Evolutionary conservation across 169 alveolate species (phyloP), one percentile per base, ranked within the genome.

Genomic region (Nephromyces sp.): DNA sequence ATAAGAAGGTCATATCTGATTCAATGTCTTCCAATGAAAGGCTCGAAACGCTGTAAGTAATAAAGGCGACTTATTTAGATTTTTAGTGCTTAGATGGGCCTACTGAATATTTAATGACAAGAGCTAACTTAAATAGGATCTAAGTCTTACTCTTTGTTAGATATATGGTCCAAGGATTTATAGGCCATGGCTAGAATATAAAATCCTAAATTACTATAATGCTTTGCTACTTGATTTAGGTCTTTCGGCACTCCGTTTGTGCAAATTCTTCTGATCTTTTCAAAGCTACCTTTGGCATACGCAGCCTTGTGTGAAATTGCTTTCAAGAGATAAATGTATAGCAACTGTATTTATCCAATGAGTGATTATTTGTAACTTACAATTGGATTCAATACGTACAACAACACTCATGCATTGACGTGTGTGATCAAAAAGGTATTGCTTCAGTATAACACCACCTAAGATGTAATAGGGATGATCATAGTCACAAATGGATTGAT

Each of bases 381-480:
- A 15, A 15, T 15, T 43, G 15, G 15, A n/a, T 15, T 15, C 15
- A n/a, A 15, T 43, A 15, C n/a, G 57, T 43, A 62, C 68, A 21
- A 62, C 68, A 15, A 62, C 68, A 21, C 68, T 62, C 68, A 62
- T 62, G n/a, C 8, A 8, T 62, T 62, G 68, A 21, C 68, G 68
- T 15, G 15, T 53, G 43, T 62, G 68, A 21, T 62, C 68, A 21
- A 62, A 62, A 15, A 15, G 25, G n/a, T 15, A 43, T 15, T 15
- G 25, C n/a, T 43, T 43, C 57, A 43, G 15, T 15, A 43, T n/a
- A 43, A n/a, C n/a, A 43, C 25, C 57, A 43, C 57, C 57, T 43
- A 43, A 43, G n/a, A n/a, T n/a, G n/a, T n/a, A n/a, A n/a, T n/a
- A n/a, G n/a, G n/a, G n/a, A n/a, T n/a, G n/a, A n/a, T n/a, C n/a